Percentiles rank a stretch among this genome's conserved stretches.
phyloP scores from a whole-genome alignment of 2,329 filamentous ascomycete genomes.

The Diaporthe caulivora region DNA sequence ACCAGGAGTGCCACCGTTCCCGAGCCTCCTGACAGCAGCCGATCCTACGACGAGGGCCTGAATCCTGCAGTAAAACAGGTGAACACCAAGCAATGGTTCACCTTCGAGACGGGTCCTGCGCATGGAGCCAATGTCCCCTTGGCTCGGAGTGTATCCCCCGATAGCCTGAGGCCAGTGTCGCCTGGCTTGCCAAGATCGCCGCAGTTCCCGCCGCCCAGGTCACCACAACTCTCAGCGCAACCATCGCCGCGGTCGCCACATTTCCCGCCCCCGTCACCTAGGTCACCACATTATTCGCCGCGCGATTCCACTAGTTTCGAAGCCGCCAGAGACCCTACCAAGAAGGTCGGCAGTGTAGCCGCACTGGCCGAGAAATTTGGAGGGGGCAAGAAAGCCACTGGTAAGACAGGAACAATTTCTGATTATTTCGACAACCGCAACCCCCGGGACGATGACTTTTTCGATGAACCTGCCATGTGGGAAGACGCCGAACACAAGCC shows the following conservation, averaged over 20 bases:
- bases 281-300: not conserved
- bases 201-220: slow-evolving; percentile 31
- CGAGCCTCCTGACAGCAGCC: not conserved
- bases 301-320: slow-evolving; percentile 26
- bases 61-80: not conserved
- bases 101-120: not conserved
- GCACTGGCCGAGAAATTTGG: slow-evolving; percentile 52
- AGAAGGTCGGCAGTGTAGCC: slow-evolving; percentile 48
- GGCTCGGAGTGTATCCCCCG: slow-evolving; percentile 8
- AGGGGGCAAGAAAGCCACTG: slow-evolving; percentile 51
- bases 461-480: slow-evolving; percentile 59
- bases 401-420: slow-evolving; percentile 52
- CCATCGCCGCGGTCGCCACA: slow-evolving; percentile 17
- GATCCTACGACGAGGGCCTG: not conserved
- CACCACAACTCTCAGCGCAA: slow-evolving; percentile 35
- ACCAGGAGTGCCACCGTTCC: not conserved
- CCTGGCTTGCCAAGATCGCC: slow-evolving; percentile 21
- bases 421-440: slow-evolving; percentile 56
- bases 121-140: slow-evolving; percentile 26
- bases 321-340: slow-evolving; percentile 20
- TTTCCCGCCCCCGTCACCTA: slow-evolving; percentile 31
- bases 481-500: slow-evolving; percentile 56
- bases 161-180: slow-evolving; percentile 2
- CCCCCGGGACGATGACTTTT: slow-evolving; percentile 55
- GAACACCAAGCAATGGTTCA: slow-evolving; percentile 7